Evolutionary conservation across 2,329 filamentous ascomycete species (phyloP).

Genomic region (Aotearoamyces nothofagi): DNA sequence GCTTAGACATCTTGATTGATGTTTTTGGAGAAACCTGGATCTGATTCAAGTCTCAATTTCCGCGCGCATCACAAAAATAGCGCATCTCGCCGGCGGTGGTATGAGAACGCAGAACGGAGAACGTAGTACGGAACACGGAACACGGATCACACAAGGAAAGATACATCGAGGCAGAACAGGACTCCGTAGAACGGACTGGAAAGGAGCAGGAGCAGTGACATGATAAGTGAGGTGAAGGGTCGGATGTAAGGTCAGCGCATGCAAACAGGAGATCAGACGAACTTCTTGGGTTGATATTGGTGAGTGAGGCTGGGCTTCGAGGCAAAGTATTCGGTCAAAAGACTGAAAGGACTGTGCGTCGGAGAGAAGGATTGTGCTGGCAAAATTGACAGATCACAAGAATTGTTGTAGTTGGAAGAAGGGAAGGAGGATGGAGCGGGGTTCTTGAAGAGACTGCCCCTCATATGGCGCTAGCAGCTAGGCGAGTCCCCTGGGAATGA

Average conservation of each 20-base stretch:
- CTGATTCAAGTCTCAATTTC: constrained; percentile 23
- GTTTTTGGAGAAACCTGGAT: constrained; percentile 17
- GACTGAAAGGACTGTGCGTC: constrained; percentile 20
- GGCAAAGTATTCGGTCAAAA: constrained; percentile 10
- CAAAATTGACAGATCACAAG: constrained; percentile 7
- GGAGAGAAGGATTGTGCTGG: constrained; percentile 3
- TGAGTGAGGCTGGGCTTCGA: constrained; percentile 6
- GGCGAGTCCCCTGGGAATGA: no score
- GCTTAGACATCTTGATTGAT: constrained; percentile 61
- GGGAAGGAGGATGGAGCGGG: constrained; percentile 10
- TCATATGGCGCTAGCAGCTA: no score
- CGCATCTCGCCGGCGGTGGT: constrained; percentile 14
- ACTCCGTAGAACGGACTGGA: constrained; percentile 15
- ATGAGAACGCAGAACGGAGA: constrained; percentile 16
- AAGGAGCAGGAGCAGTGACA: constrained; percentile 16
- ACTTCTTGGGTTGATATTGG: constrained; percentile 17
- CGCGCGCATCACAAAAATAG: constrained; percentile 20
- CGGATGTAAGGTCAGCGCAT: constrained; percentile 15
- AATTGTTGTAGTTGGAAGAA: constrained; percentile 5
- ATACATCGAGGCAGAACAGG: constrained; percentile 22
- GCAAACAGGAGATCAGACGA: constrained; percentile 21
- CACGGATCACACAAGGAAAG: constrained; percentile 19
- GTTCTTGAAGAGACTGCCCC: constrained; percentile 9
- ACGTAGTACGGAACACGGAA: no score
- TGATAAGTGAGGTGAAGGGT: constrained; percentile 7